Base-by-base conservation (phyloP, 1,284 basidiomycete species). In the Boletus nobilissimus region DNA sequence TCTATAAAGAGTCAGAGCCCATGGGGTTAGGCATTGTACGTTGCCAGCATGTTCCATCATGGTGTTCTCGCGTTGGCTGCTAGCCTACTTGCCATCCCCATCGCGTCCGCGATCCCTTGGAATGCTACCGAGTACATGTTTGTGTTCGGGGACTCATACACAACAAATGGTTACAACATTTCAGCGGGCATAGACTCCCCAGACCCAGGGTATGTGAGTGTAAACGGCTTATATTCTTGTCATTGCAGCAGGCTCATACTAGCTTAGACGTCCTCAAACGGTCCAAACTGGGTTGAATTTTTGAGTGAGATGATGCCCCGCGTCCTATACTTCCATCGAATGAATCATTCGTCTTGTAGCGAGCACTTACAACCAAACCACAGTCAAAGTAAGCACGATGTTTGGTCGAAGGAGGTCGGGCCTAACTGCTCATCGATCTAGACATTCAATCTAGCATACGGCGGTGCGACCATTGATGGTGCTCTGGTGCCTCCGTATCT, bases 381-480 rank as follows among this genome's bases (percentile, higher is more conserved):
- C 89, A 66, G 89, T 90, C 70, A 89, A 89, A 84, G 90, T 91
- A 68, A 57, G 77, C 68, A 40, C 48, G 32, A 3, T n/a, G 54
- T 32, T 38, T 22, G 32, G 34, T 29, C 3, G 24, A 65, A 51
- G 6, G 70, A 34, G 11, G 32, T 62, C 0, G 14, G 43, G 26
- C 36, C 66, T 81, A 6, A 85, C 26, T 29, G 3, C 32, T 1
- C 32, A 7, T 38, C 36, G 3, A 64, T 51, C 19, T 67, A 92
- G 91, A 88, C 90, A 29, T 92, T 92, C 84, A 88, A 93, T 81
- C 85, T 92, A 26, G 92, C 91, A 10, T 92, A 87, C 38, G 90
- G 91, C 48, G 92, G 92, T 51, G 92, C 92, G 38, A 93, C 91
- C 34, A 92, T 92, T 75, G 92, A 93, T 81, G 83, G 89, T n/a